Evolutionary conservation across 2,329 filamentous ascomycete genomes (phyloP).

Genomic region (Ophiostoma tasmaniense): DNA sequence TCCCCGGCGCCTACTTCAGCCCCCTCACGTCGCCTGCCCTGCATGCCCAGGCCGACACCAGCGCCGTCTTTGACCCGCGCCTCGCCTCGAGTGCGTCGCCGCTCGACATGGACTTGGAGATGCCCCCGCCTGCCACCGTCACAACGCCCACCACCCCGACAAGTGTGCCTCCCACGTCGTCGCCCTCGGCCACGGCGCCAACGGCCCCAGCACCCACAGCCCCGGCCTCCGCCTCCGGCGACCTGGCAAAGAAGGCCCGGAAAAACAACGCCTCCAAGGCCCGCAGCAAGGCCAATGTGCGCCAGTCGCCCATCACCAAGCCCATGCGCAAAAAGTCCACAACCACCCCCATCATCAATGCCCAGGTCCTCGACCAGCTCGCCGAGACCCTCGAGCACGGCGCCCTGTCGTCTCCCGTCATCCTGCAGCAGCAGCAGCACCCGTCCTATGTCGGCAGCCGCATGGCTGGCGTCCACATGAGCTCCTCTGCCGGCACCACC

Average conservation of each 20-base stretch:
- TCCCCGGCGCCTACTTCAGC: slow-evolving; percentile 70
- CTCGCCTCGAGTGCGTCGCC: slow-evolving; percentile 39
- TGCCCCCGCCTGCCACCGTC: slow-evolving; percentile 24
- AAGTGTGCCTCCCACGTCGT: not conserved
- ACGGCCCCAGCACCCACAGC: not conserved
- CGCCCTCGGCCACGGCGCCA: not conserved
- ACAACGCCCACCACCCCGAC: not conserved
- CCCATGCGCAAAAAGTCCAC: slow-evolving; percentile 48
- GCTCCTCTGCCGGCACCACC: slow-evolving; percentile 37
- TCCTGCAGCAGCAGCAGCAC: slow-evolving; percentile 30
- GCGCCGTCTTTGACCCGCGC: slow-evolving; percentile 37
- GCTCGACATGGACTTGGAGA: slow-evolving; percentile 49
- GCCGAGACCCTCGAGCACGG: slow-evolving; percentile 35
- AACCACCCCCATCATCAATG: slow-evolving; percentile 48
- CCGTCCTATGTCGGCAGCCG: not conserved
- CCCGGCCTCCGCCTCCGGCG: slow-evolving; percentile 22
- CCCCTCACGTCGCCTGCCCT: slow-evolving; percentile 74
- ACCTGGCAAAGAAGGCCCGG: slow-evolving; percentile 43
- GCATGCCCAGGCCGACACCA: slow-evolving; percentile 57
- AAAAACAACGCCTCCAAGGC: slow-evolving; percentile 46
- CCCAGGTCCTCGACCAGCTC: slow-evolving; percentile 47
- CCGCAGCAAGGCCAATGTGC: slow-evolving; percentile 44
- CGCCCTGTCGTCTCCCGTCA: slow-evolving; percentile 20
- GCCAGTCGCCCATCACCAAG: slow-evolving; percentile 66
- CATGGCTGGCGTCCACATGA: slow-evolving; percentile 19